A percentile compares a stretch with the other conserved stretches of the same genome.
These are phyloP conservation scores for Prunus davidiana DNA, from an alignment of 306 rosid genomes.

Conservation along the genomic window DNA sequence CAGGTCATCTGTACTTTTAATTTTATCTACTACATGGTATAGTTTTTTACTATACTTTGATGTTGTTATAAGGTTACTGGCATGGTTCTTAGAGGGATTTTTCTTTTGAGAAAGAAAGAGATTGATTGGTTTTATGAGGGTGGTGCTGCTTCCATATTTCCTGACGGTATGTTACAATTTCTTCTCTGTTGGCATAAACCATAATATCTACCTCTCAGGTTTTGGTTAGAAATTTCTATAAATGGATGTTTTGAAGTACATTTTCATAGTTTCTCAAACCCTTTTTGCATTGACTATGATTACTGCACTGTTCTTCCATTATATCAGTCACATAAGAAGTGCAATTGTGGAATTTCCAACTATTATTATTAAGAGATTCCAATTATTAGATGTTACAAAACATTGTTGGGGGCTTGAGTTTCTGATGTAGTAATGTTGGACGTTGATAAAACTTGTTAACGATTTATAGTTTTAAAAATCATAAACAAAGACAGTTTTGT, in stretches of 20 bases:
- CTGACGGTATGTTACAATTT: slow-evolving; percentile 62
- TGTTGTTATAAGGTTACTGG: slow-evolving; percentile 75
- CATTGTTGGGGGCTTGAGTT: background rate
- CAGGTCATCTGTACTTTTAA: background rate
- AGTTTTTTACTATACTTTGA: slow-evolving; percentile 23
- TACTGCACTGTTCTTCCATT: background rate
- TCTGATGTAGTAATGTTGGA: background rate
- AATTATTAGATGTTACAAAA: background rate
- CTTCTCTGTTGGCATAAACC: slow-evolving; percentile 7
- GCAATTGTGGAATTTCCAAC: background rate
- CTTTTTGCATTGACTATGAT: background rate
- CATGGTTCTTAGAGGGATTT: slow-evolving; percentile 81
- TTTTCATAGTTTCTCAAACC: background rate
- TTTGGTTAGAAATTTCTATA: background rate
- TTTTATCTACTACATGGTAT: slow-evolving; percentile 16
- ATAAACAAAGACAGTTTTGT: background rate
- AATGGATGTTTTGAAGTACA: background rate
- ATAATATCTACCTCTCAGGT: background rate
- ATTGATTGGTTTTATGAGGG: slow-evolving; percentile 99
- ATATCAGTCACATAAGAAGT: background rate
- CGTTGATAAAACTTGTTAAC: background rate
- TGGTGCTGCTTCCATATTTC: slow-evolving; percentile 91
- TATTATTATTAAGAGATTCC: background rate
- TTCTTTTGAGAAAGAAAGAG: slow-evolving; percentile 89
- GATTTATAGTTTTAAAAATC: background rate